A percentile compares a stretch with the other conserved stretches of the same genome.
These are phyloP conservation scores for Tuber microsphaerosporum DNA, from an alignment of 495 filamentous ascomycete species.

Conservation along the genomic window DNA sequence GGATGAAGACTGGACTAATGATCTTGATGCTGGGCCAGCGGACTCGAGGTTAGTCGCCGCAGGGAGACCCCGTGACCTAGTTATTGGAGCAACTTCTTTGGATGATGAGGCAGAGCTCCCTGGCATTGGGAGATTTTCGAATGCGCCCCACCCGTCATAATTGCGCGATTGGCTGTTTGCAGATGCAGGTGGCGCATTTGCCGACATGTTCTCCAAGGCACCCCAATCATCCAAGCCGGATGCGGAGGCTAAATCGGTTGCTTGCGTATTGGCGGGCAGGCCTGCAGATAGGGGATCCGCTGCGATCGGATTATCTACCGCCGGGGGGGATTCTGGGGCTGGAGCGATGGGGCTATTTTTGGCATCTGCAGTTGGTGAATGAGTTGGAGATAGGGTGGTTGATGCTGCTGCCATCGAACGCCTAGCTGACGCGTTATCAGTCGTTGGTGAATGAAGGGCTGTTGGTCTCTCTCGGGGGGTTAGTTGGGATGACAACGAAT, in stretches of 20 bases:
- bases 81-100: neutral
- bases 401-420: conserved; percentile 22
- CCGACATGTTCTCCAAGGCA: conserved; percentile 27
- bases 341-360: conserved; percentile 15
- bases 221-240: conserved; percentile 30
- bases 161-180: conserved; percentile 20
- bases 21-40: neutral
- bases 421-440: conserved; percentile 18
- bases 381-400: conserved; percentile 18
- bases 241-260: neutral
- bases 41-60: neutral
- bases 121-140: conserved; percentile 15
- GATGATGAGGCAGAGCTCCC: neutral
- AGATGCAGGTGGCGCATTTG: conserved; percentile 16
- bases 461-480: conserved; percentile 20
- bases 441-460: conserved; percentile 22
- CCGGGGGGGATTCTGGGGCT: neutral
- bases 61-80: neutral
- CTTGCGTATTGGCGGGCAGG: neutral
- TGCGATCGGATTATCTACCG: conserved; percentile 12
- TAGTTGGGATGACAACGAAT: conserved; percentile 22
- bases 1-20: neutral
- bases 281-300: conserved; percentile 5
- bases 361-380: conserved; percentile 7
- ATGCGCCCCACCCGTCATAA: conserved; percentile 28